A percentile compares a stretch with the other conserved stretches of the same genome.
These are phyloP conservation scores for Dryadomyces quercus-mongolicae DNA, from an alignment of 2,329 filamentous ascomycete genomes.

Conservation along the genomic window DNA sequence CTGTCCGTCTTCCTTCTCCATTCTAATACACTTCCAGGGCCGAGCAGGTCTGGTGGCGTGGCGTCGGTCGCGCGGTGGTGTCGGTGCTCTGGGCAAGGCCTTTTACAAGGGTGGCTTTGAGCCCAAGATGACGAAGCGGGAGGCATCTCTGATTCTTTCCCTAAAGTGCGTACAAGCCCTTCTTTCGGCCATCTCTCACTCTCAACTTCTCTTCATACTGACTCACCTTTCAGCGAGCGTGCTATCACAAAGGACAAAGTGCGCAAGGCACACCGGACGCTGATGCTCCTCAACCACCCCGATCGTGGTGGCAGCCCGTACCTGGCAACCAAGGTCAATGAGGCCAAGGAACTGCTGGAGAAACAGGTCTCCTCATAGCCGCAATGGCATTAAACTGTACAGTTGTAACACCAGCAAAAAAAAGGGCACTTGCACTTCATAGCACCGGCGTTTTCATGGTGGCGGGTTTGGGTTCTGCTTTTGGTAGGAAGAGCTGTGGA, in stretches of 20 bases:
- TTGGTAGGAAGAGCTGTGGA: neutral
- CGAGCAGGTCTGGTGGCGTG: slow-evolving; percentile 85
- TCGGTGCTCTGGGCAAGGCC: slow-evolving; percentile 72
- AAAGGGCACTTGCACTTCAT: slow-evolving; percentile 3
- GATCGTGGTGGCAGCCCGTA: slow-evolving; percentile 96
- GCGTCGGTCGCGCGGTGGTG: slow-evolving; percentile 65
- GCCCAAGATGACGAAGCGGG: slow-evolving; percentile 80
- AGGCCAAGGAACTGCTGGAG: slow-evolving; percentile 92
- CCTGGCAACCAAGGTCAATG: slow-evolving; percentile 93
- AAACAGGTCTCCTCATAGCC: slow-evolving; percentile 33
- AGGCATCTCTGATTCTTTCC: slow-evolving; percentile 82
- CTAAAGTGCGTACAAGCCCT: slow-evolving; percentile 52
- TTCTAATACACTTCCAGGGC: slow-evolving; percentile 45
- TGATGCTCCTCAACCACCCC: slow-evolving; percentile 97
- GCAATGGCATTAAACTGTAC: neutral
- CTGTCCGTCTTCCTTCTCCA: neutral
- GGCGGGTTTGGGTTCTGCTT: neutral
- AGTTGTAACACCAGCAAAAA: slow-evolving; percentile 6
- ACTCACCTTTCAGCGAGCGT: slow-evolving; percentile 52
- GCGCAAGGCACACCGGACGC: slow-evolving; percentile 84
- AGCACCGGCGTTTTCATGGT: slow-evolving; percentile 7
- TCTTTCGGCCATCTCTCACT: no score
- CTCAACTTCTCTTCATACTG: neutral
- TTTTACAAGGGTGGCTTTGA: slow-evolving; percentile 99
- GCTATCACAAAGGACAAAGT: slow-evolving; percentile 83